Percentiles rank a stretch among this genome's conserved stretches.
Conservation (phyloP, 2,329 filamentous ascomycete genomes). For the Pestalotiopsis sp. region DNA sequence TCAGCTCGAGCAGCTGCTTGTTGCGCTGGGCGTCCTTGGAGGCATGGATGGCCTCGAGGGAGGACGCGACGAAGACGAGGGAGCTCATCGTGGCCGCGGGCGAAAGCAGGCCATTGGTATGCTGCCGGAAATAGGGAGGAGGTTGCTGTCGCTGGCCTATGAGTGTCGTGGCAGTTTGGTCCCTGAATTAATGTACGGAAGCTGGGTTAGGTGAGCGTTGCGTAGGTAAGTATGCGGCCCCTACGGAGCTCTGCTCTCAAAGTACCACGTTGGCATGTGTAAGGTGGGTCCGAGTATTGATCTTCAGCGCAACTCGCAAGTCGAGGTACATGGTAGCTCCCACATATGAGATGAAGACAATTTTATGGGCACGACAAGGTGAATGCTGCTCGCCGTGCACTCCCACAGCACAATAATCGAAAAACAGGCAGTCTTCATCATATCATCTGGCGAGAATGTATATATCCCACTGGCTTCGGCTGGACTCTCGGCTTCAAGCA, state of each 20-base stretch:
- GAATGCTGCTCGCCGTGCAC: background rate
- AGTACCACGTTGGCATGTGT: constrained; percentile 13
- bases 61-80: constrained; percentile 92
- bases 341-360: background rate
- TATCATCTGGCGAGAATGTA: background rate
- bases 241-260: constrained; percentile 1
- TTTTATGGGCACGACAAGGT: background rate
- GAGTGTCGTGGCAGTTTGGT: constrained; percentile 4
- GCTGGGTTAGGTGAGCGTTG: constrained; percentile 10
- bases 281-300: constrained; percentile 5
- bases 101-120: constrained; percentile 18
- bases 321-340: background rate
- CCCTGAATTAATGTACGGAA: constrained; percentile 5
- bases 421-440: background rate
- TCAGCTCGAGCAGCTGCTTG: constrained; percentile 80
- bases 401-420: background rate
- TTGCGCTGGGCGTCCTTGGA: constrained; percentile 90
- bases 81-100: constrained; percentile 77
- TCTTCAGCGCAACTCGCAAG: background rate
- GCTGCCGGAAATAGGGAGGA: background rate
- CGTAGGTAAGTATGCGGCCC: background rate
- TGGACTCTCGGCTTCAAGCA: background rate
- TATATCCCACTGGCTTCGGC: background rate
- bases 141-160: background rate
- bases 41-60: constrained; percentile 86